Percentiles rank a stretch among this genome's conserved stretches.
These are phyloP conservation scores for Lasiodiplodia sp. DNA, from an alignment of 2,329 filamentous ascomycete genomes.

Conservation along the genomic window DNA sequence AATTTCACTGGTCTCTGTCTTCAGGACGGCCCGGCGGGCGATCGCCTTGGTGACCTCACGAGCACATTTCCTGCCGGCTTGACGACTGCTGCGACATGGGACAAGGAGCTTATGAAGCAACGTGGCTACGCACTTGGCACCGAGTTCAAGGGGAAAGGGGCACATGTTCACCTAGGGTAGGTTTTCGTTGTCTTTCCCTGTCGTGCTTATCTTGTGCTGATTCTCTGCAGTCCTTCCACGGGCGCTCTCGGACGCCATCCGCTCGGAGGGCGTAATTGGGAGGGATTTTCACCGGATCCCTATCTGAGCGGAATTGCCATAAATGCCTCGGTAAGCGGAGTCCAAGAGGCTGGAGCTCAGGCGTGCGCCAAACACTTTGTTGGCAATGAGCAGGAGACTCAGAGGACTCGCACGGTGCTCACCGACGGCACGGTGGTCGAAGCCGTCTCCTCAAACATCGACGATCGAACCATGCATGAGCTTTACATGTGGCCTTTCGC, in stretches of 20 bases:
- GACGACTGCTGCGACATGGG: conserved; percentile 50
- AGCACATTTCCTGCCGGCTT: conserved; percentile 48
- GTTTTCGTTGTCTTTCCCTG: background rate
- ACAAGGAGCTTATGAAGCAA: conserved; percentile 43
- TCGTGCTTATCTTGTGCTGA: background rate
- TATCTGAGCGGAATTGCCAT: conserved; percentile 55
- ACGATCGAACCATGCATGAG: conserved; percentile 78
- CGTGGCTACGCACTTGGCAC: conserved; percentile 43
- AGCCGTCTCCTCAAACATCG: conserved; percentile 63
- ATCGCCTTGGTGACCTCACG: conserved; percentile 32
- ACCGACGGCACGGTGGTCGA: conserved; percentile 59
- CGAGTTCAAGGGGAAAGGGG: conserved; percentile 43
- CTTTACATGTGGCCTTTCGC: conserved; percentile 81
- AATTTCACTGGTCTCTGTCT: conserved; percentile 50
- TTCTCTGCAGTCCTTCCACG: conserved; percentile 42
- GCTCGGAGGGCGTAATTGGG: conserved; percentile 56
- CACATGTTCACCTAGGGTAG: conserved; percentile 51
- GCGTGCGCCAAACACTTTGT: conserved; percentile 57
- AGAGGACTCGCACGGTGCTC: conserved; percentile 42
- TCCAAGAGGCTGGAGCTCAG: conserved; percentile 53
- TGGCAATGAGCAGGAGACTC: conserved; percentile 72
- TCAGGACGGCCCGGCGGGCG: conserved; percentile 45
- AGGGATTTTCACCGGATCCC: conserved; percentile 58
- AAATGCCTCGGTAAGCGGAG: conserved; percentile 52
- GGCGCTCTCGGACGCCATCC: conserved; percentile 53